Base-by-base conservation (phyloP, 371 early-diverging fungal genomes). In the Haplosporangium sp. region DNA sequence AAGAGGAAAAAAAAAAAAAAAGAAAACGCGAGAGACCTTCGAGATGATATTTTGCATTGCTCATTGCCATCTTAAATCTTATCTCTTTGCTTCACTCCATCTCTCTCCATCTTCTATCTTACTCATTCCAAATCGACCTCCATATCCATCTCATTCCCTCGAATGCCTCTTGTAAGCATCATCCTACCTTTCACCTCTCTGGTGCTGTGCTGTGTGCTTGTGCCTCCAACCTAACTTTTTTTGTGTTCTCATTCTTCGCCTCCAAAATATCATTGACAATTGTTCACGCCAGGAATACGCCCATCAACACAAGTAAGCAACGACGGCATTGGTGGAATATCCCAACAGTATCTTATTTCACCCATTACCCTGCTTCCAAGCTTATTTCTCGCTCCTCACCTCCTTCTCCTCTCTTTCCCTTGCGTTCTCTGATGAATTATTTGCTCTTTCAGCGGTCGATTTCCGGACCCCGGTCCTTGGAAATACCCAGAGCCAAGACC, bases 391-490 rank as follows among this genome's bases (percentile, higher is more conserved):
- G 37, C 16, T 46, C 16, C 43, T 58, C 23, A 29, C 62, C 55
- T 48, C 12, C 40, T 12, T 51, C 38, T 58, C 38, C 43, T 18
- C 12, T 14, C 37, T 55, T n/a, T 18, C 38, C 38, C 46, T 41
- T 4, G 29, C 29, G 2, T 1, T 29, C 29, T 29, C 29, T 29
- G 4, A 29, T 29, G 29, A 2, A 29, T 29, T 29, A 29, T 29
- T 29, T 29, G 29, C 29, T 29, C 29, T 29, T 29, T 29, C 65
- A 84, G 92, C 66, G 91, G 93, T 9, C 83, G 80, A 47, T 89
- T 87, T 70, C 91, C 92, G 8, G 91, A 93, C 83, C 91, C 89
- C 16, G 94, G 94, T 29, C 93, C 95, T 41, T 94, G 93, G 93
- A 91, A 90, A 76, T 85, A 89, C n/a, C 87, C 92, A 29, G 72